A percentile compares a stretch with the other conserved stretches of the same genome.
Conservation (phyloP, 2,329 filamentous ascomycete species). For the Penicillium thymicola region DNA sequence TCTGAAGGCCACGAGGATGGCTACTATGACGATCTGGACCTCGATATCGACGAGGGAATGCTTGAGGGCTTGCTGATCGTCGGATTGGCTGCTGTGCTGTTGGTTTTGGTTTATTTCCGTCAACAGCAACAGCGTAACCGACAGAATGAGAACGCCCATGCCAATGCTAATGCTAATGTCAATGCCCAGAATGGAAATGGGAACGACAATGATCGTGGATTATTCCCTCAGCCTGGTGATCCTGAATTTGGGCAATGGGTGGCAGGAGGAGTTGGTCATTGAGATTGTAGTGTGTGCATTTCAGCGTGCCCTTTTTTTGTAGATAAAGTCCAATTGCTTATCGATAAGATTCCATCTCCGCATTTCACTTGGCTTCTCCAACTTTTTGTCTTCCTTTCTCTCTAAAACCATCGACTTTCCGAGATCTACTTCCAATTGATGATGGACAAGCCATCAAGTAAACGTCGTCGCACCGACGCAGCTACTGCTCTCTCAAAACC, state of each 20-base stretch:
- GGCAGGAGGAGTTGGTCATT: conserved; percentile 61
- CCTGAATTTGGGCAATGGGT: conserved; percentile 67
- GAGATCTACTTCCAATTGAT: neutral
- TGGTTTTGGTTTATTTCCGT: conserved; percentile 73
- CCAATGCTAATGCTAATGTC: conserved; percentile 26
- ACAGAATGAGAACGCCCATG: conserved; percentile 35
- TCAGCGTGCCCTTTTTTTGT: conserved; percentile 13
- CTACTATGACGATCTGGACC: conserved; percentile 59
- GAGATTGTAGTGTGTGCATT: conserved; percentile 10
- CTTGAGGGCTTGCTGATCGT: conserved; percentile 84
- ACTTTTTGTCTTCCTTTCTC: neutral
- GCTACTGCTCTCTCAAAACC: conserved; percentile 62
- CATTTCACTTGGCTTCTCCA: neutral
- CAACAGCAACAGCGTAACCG: conserved; percentile 48
- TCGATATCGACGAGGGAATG: conserved; percentile 70
- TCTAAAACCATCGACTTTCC: neutral
- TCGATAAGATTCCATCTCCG: conserved; percentile 15
- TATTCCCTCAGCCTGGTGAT: conserved; percentile 66
- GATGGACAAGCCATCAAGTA: conserved; percentile 43
- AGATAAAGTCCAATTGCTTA: conserved; percentile 15
- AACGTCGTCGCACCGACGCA: conserved; percentile 62
- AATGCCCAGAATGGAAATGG: conserved; percentile 25
- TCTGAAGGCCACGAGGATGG: conserved; percentile 46
- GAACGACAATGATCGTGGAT: conserved; percentile 46
- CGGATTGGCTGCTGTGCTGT: conserved; percentile 68